A percentile compares a stretch with the other conserved stretches of the same genome.
phyloP scores from a whole-genome alignment of 371 early-diverging fungal genomes.

The Mortierella sp. region DNA sequence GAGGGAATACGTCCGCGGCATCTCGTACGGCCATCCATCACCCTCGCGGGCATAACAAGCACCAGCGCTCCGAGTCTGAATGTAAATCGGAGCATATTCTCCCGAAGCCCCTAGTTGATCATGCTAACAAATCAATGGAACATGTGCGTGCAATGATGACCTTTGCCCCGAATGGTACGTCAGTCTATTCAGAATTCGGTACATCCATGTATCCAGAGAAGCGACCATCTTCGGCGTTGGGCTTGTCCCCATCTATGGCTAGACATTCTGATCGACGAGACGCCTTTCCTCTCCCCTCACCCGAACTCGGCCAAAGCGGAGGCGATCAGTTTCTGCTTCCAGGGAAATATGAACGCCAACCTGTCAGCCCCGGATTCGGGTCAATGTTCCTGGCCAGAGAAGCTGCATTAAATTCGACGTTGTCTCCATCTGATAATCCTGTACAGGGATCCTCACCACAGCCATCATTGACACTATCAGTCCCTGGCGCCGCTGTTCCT shows the following conservation, averaged over 20 bases:
- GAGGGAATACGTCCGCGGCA: not conserved
- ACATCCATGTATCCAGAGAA: conserved; percentile 41
- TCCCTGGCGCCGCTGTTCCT: conserved; percentile 11
- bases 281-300: conserved; percentile 9
- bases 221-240: not conserved
- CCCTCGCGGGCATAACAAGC: conserved; percentile 28
- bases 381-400: conserved; percentile 52
- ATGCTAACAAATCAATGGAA: conserved; percentile 30
- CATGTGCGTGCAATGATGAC: conserved; percentile 35
- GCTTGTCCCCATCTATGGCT: conserved; percentile 36
- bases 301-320: conserved; percentile 4
- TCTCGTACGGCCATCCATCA: conserved; percentile 26
- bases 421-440: not conserved
- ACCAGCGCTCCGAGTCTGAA: conserved; percentile 21
- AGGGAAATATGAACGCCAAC: conserved; percentile 41
- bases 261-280: conserved; percentile 21
- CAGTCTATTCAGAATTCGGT: conserved; percentile 12
- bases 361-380: conserved; percentile 51
- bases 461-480: conserved; percentile 24
- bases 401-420: conserved; percentile 28
- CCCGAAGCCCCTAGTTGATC: conserved; percentile 28
- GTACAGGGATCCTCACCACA: not conserved
- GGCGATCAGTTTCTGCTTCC: conserved; percentile 39
- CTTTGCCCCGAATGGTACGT: conserved; percentile 1
- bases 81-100: conserved; percentile 14